Evolutionary conservation across 2,329 filamentous ascomycete species (phyloP), one percentile per base, ranked within the genome.

Genomic region (Neonectria neomacrospora): DNA sequence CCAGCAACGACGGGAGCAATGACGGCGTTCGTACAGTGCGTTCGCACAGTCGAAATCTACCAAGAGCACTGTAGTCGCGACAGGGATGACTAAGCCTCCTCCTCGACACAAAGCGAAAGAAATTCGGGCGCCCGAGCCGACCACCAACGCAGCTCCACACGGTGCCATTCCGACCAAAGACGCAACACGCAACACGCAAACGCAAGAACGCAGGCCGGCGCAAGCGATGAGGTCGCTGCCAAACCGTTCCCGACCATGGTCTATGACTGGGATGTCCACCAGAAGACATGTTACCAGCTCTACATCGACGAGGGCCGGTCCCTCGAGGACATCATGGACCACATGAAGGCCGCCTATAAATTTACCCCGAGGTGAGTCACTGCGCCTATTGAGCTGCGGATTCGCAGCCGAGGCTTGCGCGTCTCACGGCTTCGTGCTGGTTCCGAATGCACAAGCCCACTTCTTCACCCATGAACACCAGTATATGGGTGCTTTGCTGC

Each of bases 301-400:
- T 96, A 94, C 73, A 92, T 95, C 69, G 86, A 89, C 63, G 90
- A 96, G 79, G 88, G 88, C 70, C 90, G 86, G 79, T 86, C 88
- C 42, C 80, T 94, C 61, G 88, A 91, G 71, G 89, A 94, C 68
- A 90, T 96, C 44, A 91, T 92, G 82, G 84, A 89, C 26, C 88
- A 89, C 73, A 90, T 93, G 84, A 87, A 83, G 67, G 81, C 81
- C 60, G 81, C 84, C 62, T 83, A 90, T 80, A 84, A 87, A 65
- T 93, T 94, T 77, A 83, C 87, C 30, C 91, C 92, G 22, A 91
- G 89, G 90, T 91, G 81, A 75, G 80, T 76, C 60, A 28, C 20
- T 42, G 44, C 54, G 23, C 41, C 34, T 44, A 55, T 11, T 28
- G 16, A 22, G 16, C 14, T 20, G 20, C 37, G 12, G 9, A 22